Evolutionary conservation across 106 monocot genomes (phyloP).

Genomic region (Dendrobium nobile): DNA sequence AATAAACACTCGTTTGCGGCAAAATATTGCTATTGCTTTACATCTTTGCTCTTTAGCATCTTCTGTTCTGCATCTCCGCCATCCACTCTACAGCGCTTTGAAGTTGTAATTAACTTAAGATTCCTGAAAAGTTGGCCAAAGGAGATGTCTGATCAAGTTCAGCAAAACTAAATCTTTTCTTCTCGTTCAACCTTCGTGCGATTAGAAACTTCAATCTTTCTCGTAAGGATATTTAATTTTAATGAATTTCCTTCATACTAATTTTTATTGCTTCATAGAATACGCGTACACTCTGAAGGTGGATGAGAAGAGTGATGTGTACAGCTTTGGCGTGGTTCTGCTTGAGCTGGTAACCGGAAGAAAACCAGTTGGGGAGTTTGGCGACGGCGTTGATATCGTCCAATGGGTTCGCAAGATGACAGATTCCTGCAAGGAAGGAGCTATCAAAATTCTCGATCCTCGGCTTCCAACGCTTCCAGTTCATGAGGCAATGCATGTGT

Average conservation of each 20-base stretch:
- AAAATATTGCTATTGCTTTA: too few relatives aligned
- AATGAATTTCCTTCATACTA: not conserved
- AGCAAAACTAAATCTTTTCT: too few relatives aligned
- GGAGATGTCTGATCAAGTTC: not conserved
- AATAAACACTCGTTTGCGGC: too few relatives aligned
- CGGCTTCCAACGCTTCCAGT: constrained; percentile 47
- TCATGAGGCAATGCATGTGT: constrained; percentile 56
- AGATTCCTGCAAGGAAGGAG: constrained; percentile 49
- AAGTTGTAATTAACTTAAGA: not conserved
- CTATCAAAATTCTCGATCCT: constrained; percentile 47
- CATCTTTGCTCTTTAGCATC: too few relatives aligned
- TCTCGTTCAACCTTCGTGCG: too few relatives aligned
- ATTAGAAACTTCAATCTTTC: too few relatives aligned
- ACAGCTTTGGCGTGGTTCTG: constrained; percentile 85
- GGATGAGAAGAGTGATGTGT: constrained; percentile 93
- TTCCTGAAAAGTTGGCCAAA: not conserved
- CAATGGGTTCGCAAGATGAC: constrained; percentile 76
- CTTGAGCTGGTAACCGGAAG: constrained; percentile 66
- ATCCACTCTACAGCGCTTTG: not conserved
- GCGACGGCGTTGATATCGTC: constrained; percentile 88
- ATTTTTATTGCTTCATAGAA: constrained; percentile 25
- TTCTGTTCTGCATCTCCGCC: too few relatives aligned
- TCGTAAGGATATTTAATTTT: not conserved
- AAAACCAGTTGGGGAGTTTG: constrained; percentile 85
- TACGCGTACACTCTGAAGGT: constrained; percentile 90